Base-by-base conservation (phyloP, 352 stramenopile species). In the Thalassiosira hispida region DNA sequence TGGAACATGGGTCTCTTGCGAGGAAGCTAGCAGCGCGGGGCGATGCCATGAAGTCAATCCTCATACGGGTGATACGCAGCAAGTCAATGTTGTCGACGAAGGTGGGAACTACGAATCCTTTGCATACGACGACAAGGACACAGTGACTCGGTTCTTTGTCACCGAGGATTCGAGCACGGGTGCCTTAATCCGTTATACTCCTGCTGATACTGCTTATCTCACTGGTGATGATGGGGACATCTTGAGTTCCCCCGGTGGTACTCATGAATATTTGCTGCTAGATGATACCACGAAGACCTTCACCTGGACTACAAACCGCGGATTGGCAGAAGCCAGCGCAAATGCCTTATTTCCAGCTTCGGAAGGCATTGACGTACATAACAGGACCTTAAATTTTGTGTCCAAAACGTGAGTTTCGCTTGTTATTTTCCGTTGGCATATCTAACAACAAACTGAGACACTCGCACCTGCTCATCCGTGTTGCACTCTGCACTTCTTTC, bases 301-400 rank as follows among this genome's bases (percentile, higher is more conserved):
- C 5, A 2, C 23, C 11, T 74, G 65, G 51, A 59, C 14, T n/a
- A 1, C 23, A 29, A 68, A 31, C 22, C 14, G 8, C 7, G 38
- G 8, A 3, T 27, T 12, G 46, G 66, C 31, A 25, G 53, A 52
- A 42, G 22, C 16, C 14, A 67, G 51, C 20, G 66, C 66, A 0
- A 33, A 12, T 42, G 22, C n/a, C 0, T 35, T 52, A 29, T 69
- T 68, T 25, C 67, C 55, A 11, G 62, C 85, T 46, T 47, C 59
- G 7, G 82, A 89, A 64, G 82, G 82, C 0, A 86, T 89, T 68
- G 82, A 89, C 66, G 46, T 78, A 8, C 46, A 73, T 27, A 57
- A 82, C 7, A 42, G 65, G 5, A 60, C 60, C n/a, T 29, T 89
- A 9, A 85, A 75, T 44, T 69, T 86, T 64, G 57, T 82, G 0